Base-by-base conservation (phyloP, 2,329 filamentous ascomycete species). In the Clonostachys rhizophaga region DNA sequence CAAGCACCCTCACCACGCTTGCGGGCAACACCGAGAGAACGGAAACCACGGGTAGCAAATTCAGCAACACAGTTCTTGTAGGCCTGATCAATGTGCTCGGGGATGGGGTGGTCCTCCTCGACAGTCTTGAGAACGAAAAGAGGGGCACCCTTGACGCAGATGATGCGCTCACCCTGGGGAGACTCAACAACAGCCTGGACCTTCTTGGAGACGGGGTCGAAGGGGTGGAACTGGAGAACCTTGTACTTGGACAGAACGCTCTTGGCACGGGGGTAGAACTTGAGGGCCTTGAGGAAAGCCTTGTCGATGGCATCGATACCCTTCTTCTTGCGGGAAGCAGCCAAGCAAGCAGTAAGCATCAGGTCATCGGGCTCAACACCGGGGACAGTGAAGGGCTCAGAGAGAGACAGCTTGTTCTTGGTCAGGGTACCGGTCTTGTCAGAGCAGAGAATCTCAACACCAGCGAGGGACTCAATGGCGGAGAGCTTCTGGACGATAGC, bases 291-390 rank as follows among this genome's bases (percentile, higher is more conserved):
- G 57, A 95, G 78, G 78, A 95, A 95, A 64, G 89, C 90, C 78
- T 92, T 94, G 79, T 95, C 91, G 58, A 95, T 95, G 56, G 91
- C 88, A 65, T 95, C 90, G 54, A 95, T 91, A 75, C 89, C 90
- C 78, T 95, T 95, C 81, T 91, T 92, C 82, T 94, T 95, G 74
- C 89, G 87, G 56, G 87, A 92, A 53, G 90, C 89, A 61, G 90
- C 90, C 61, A 95, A 74, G 68, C 90, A 95, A 60, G 90, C 90
- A 72, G 89, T 94, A 55, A 95, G 78, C 89, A 95, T 95, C 53
- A 95, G 85, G 60, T 95, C 89, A 68, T 94, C 87, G 35, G 86
- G 80, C 56, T 91, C 87, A 50, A 95, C 87, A 61, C 90, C 90
- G 51, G 80, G 76, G 52, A 94, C 87, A 37, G 84, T 89, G 75